Percentiles rank a stretch among this genome's conserved stretches.
These are phyloP conservation scores for Aegilops tauschii DNA, from an alignment of 176 grass and related monocot genomes.

Conservation along the genomic window DNA sequence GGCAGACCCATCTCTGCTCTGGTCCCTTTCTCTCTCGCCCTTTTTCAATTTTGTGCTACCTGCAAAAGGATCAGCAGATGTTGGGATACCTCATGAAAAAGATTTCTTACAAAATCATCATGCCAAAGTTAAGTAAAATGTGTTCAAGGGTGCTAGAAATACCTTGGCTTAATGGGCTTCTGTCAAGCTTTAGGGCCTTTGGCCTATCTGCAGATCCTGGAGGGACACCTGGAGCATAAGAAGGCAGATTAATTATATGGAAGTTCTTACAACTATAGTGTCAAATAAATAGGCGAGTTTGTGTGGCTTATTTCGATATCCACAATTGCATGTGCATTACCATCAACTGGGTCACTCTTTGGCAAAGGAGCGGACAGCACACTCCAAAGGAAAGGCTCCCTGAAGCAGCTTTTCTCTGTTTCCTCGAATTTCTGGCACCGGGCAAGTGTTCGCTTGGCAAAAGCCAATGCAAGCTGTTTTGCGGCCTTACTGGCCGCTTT, in stretches of 20 bases:
- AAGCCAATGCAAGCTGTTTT: constrained; percentile 59
- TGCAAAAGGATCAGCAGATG: constrained; percentile 12
- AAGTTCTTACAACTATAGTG: neutral
- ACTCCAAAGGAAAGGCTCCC: constrained; percentile 52
- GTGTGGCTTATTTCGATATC: neutral
- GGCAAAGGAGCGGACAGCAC: constrained; percentile 44
- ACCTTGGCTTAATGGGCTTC: constrained; percentile 51
- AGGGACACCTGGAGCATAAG: constrained; percentile 22
- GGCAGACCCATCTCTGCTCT: constrained; percentile 41
- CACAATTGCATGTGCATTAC: constrained; percentile 27
- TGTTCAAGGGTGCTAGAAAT: constrained; percentile 33
- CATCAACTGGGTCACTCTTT: constrained; percentile 41
- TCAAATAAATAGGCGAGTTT: neutral
- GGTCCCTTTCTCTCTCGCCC: constrained; percentile 52
- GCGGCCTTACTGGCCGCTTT: constrained; percentile 50
- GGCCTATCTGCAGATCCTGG: constrained; percentile 38
- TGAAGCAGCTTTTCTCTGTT: constrained; percentile 57
- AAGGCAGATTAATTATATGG: neutral
- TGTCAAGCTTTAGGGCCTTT: constrained; percentile 46
- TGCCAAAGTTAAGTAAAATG: constrained; percentile 20
- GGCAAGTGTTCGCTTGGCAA: constrained; percentile 53
- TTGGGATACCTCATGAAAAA: constrained; percentile 10
- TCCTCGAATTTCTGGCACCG: constrained; percentile 60
- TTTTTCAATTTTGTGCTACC: constrained; percentile 65
- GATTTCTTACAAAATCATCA: constrained; percentile 33